phyloP scores from a whole-genome alignment of 2,329 filamentous ascomycete species.

The Aureobasidium subglaciale region DNA sequence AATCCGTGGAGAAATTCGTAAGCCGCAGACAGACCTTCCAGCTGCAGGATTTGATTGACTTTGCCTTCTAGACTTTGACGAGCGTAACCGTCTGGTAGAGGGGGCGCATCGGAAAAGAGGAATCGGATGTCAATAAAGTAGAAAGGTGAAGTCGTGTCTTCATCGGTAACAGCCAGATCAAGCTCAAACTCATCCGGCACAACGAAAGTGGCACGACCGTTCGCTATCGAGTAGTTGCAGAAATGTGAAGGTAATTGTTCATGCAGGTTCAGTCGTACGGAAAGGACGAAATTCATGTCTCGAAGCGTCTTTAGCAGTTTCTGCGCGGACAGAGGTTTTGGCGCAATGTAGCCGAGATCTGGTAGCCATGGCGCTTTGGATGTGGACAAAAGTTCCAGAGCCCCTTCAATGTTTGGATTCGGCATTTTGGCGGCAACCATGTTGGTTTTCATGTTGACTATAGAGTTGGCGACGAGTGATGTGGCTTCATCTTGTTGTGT shows the following conservation, averaged over 20 bases:
- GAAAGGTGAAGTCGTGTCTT: conserved; percentile 75
- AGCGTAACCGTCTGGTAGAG: conserved; percentile 53
- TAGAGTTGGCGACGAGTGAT: conserved; percentile 20
- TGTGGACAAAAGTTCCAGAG: conserved; percentile 73
- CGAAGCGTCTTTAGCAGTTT: conserved; percentile 68
- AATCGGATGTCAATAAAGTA: conserved; percentile 93
- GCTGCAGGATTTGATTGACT: conserved; percentile 63
- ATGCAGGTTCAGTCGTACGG: conserved; percentile 74
- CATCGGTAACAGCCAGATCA: conserved; percentile 82
- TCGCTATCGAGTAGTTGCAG: conserved; percentile 66
- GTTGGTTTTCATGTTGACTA: conserved; percentile 59
- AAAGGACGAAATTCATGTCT: conserved; percentile 76
- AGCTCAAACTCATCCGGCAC: conserved; percentile 84
- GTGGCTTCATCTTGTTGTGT: conserved; percentile 35
- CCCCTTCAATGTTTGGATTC: conserved; percentile 85
- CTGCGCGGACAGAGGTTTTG: conserved; percentile 61
- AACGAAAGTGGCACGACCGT: conserved; percentile 83
- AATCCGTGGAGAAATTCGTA: conserved; percentile 85
- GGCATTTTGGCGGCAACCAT: conserved; percentile 68
- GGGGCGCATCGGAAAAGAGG: conserved; percentile 63
- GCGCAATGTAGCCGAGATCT: conserved; percentile 71
- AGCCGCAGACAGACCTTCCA: conserved; percentile 68
- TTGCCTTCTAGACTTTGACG: conserved; percentile 60
- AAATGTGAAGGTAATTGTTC: conserved; percentile 77
- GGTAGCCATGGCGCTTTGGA: conserved; percentile 73